Base-by-base conservation (phyloP, 2,329 filamentous ascomycete genomes). In the Chalara sp. region DNA sequence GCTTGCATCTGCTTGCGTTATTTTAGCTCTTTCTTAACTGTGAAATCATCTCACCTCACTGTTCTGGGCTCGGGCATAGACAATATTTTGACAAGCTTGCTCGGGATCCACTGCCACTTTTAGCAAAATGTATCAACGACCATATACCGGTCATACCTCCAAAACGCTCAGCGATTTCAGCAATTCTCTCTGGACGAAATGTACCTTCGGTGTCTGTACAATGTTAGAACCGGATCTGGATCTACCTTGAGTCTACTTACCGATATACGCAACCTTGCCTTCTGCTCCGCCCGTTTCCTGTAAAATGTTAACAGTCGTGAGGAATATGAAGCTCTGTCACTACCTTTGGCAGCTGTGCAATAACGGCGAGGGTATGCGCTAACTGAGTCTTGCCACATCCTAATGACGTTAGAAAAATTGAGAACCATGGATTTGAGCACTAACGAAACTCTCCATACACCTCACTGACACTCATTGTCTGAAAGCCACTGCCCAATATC, bases 251-350 rank as follows among this genome's bases (percentile, higher is more conserved):
- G 30, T 11, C 13, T 12, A 45, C 52, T 10, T 58, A 76, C 75
- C 82, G 58, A 87, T 84, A 59, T 84, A 85, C 21, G 81, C 82
- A 46, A 85, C 83, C 60, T 85, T 86, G 39, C 83, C 83, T 62
- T 82, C 80, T 32, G 80, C 82, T 29, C 83, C 83, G 10, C 83
- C 82, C 70, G 82, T 76, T 13, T 82, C 78, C 61, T 74, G 3
- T 42, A 4, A 21, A 10, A 5, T 40, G 39, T 55, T 13, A 45
- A 32, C 29, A 56, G 46, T 47, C 32, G 13, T 6, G 12, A 13
- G 6, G 32, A 12, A n/a, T 12, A 32, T 33, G 39, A 6, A 31
- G 37, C 31, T 39, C 21, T 44, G 5, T 31, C 13, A 12, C 39
- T 50, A 69, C 67, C 61, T 72, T 76, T 12, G 76, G 76, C 40